These are phyloP conservation scores for Ceratobasidium sp. DNA, from an alignment of 1,284 basidiomycete species.

Conservation along the genomic window DNA sequence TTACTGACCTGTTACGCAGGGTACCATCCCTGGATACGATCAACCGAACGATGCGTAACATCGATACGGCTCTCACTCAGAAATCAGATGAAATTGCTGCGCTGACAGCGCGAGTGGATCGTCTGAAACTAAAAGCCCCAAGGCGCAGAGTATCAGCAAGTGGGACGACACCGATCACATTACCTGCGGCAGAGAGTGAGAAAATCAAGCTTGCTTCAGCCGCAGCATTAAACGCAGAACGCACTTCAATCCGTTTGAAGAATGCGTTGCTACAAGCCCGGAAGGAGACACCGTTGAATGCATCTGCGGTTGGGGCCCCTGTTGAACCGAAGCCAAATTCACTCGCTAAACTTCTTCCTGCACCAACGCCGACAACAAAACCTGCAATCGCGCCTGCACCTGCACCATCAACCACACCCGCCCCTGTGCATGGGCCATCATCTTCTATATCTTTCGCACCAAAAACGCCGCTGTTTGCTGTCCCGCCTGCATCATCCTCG, in stretches of 20 bases:
- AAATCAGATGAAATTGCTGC: constrained; percentile 66
- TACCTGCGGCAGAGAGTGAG: constrained; percentile 20
- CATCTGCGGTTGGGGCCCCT: constrained; percentile 46
- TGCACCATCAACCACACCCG: neutral
- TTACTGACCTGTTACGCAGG: constrained; percentile 51
- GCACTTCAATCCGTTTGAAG: constrained; percentile 72
- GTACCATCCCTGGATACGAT: constrained; percentile 84
- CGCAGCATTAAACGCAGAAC: constrained; percentile 78
- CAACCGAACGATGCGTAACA: constrained; percentile 83
- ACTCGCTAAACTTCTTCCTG: neutral
- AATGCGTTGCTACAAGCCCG: constrained; percentile 66
- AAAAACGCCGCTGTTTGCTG: neutral
- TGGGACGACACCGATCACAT: neutral
- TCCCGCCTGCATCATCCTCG: neutral
- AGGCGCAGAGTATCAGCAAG: constrained; percentile 12
- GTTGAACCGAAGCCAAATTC: constrained; percentile 4
- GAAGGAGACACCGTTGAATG: constrained; percentile 65
- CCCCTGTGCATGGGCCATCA: neutral
- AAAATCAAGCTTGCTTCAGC: constrained; percentile 61
- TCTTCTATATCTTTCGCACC: neutral
- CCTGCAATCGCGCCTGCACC: neutral
- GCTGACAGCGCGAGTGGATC: constrained; percentile 63
- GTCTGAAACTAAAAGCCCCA: constrained; percentile 56
- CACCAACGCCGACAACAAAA: neutral
- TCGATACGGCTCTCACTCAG: constrained; percentile 64